Evolutionary conservation across 2,329 filamentous ascomycete genomes (phyloP), one percentile per base, ranked within the genome.

Genomic region (Seiridium cupressi): DNA sequence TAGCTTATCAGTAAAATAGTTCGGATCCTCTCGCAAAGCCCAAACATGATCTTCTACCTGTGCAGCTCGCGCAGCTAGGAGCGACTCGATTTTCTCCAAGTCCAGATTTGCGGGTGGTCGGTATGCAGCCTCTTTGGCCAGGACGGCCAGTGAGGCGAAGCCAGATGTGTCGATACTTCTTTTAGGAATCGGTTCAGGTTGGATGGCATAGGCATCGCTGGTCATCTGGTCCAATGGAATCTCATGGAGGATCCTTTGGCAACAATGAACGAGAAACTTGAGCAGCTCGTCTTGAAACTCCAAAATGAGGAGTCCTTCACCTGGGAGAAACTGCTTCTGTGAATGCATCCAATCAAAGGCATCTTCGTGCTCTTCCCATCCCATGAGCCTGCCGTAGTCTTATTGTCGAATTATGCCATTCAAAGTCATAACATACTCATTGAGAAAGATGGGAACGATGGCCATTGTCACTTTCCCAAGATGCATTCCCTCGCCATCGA

Each of bases 11-110:
- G 74, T 69, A 62, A 87, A 88, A 69, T 86, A 87, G 0, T 71
- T 71, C 0, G 85, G 84, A 65, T 89, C 86, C 64, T 89, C 85
- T 6, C 84, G 77, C 3, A 89, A 70, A 0, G 76, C 65, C 78
- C 78, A 84, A 0, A 86, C 48, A 63, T 87, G 82, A 67, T 88
- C 84, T 58, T 84, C 78, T 0, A 78, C 77, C 3, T 75, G 74
- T 0, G 73, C 66, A 0, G 65, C 65, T 61, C 74, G 77, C 0
- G 81, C 80, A 2, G 66, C 67, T 0, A 84, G 70, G 3, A 87
- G 64, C 1, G 70, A 66, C 44, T 76, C 71, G 0, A 88, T 70
- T 0, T 76, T 74, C 0, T 54, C 62, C 1, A 86, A 68, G 62
- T 87, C 77, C 0, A 86, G 67, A 2, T 68, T 64, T 0, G 75